Percentiles rank a stretch among this genome's conserved stretches.
phyloP scores from a whole-genome alignment of 148 eudicot genomes.

The Beta vulgaris region DNA sequence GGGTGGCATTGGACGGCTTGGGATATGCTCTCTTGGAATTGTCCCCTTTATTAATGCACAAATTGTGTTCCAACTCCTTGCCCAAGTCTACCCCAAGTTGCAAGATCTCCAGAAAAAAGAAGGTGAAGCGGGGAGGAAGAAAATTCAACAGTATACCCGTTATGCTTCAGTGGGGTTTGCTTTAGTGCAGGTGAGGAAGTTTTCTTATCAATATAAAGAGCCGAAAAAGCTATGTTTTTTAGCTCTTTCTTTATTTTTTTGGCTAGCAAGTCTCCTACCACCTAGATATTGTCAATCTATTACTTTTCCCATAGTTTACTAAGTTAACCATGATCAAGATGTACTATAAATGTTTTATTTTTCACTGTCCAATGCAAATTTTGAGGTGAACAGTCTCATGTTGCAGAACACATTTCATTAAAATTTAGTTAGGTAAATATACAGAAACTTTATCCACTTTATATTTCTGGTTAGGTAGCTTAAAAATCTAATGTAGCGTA shows the following conservation, averaged over 20 bases:
- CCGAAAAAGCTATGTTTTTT: background rate
- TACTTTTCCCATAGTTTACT: background rate
- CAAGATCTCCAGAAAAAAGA: constrained; percentile 98
- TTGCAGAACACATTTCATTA: background rate
- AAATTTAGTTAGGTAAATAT: background rate
- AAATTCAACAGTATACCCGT: constrained; percentile 90
- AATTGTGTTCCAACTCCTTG: constrained; percentile 96
- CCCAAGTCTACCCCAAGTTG: constrained; percentile 93
- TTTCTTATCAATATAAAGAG: background rate
- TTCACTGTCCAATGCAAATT: background rate
- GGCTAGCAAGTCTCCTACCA: background rate
- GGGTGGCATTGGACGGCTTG: constrained; percentile 98
- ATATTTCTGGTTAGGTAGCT: background rate
- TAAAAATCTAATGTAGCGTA: background rate
- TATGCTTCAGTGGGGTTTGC: constrained; percentile 99
- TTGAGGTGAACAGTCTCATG: background rate
- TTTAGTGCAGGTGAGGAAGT: constrained; percentile 73
- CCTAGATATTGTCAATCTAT: background rate
- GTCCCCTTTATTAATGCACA: constrained; percentile 98
- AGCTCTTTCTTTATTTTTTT: background rate
- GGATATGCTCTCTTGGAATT: constrained; percentile 97
- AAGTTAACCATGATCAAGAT: background rate
- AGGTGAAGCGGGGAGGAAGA: constrained; percentile 99
- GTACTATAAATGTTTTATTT: background rate
- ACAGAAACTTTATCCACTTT: background rate